Conservation (phyloP, 768 basidiomycete genomes). For the Mycena vulgaris region DNA sequence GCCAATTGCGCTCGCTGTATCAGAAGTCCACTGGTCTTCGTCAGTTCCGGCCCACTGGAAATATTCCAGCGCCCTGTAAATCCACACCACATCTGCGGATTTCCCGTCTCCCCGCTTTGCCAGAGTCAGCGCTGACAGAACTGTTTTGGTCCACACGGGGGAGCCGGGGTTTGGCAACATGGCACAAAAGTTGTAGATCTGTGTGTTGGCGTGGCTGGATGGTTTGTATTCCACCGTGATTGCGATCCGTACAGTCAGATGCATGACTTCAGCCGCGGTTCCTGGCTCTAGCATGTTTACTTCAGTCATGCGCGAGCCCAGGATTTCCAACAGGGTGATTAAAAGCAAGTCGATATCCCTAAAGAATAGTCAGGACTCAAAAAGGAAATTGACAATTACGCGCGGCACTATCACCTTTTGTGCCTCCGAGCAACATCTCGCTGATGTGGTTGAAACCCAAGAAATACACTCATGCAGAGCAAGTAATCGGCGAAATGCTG, state of each 20-base stretch:
- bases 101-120: neutral
- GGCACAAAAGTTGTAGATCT: neutral
- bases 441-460: neutral
- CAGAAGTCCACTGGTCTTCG: neutral
- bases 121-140: too few species aligned
- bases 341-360: neutral
- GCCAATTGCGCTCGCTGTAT: neutral
- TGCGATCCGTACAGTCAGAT: neutral
- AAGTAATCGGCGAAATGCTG: neutral
- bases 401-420: conserved; percentile 1
- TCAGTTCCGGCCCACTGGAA: neutral
- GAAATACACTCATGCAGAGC: neutral
- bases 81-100: neutral
- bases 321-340: neutral
- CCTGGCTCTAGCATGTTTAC: too few species aligned
- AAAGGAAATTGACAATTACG: too few species aligned
- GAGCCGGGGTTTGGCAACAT: neutral
- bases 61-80: neutral
- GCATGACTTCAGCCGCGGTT: neutral
- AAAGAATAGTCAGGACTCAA: too few species aligned
- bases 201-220: neutral
- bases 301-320: neutral
- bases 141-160: neutral
- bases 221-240: neutral
- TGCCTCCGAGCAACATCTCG: neutral